phyloP scores from a whole-genome alignment of 2,329 filamentous ascomycete genomes.

The Arthrinium phaeospermum region DNA sequence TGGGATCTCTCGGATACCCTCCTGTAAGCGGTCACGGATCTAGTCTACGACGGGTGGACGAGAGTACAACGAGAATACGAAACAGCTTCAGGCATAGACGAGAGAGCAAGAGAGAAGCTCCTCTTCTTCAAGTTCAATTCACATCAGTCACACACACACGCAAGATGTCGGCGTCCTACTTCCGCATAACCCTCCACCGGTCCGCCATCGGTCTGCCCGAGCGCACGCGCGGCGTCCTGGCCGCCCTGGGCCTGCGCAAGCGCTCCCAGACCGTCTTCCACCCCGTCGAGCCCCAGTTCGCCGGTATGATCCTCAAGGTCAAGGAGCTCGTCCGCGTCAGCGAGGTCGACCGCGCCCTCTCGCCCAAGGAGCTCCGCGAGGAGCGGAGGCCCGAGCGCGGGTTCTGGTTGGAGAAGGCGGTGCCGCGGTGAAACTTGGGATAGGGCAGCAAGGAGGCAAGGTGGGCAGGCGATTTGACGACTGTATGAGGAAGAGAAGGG shows the following conservation, averaged over 20 bases:
- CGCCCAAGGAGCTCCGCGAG: conserved; percentile 70
- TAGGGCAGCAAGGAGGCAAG: too few relatives aligned
- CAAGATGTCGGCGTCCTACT: conserved; percentile 45
- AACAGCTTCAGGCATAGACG: neutral
- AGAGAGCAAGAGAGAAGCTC: neutral
- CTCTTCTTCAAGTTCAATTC: too few relatives aligned
- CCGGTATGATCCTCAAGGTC: conserved; percentile 91
- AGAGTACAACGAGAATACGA: neutral
- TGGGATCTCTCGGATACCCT: neutral
- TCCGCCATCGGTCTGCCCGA: conserved; percentile 86
- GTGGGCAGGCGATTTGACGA: too few relatives aligned
- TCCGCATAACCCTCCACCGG: conserved; percentile 89
- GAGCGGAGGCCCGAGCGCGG: conserved; percentile 77
- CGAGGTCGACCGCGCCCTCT: conserved; percentile 73
- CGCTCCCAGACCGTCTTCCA: conserved; percentile 90
- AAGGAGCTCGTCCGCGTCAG: conserved; percentile 88
- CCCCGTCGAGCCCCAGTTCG: conserved; percentile 78
- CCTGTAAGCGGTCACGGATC: neutral
- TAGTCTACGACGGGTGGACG: neutral
- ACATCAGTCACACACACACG: neutral
- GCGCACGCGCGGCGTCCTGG: conserved; percentile 79
- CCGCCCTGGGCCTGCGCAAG: conserved; percentile 83
- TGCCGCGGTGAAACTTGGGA: conserved; percentile 30
- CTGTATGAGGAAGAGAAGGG: too few relatives aligned
- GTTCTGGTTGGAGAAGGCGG: conserved; percentile 75